phyloP scores from a whole-genome alignment of 1,139 yeast genomes.

The Suhomyces yuchorum region DNA sequence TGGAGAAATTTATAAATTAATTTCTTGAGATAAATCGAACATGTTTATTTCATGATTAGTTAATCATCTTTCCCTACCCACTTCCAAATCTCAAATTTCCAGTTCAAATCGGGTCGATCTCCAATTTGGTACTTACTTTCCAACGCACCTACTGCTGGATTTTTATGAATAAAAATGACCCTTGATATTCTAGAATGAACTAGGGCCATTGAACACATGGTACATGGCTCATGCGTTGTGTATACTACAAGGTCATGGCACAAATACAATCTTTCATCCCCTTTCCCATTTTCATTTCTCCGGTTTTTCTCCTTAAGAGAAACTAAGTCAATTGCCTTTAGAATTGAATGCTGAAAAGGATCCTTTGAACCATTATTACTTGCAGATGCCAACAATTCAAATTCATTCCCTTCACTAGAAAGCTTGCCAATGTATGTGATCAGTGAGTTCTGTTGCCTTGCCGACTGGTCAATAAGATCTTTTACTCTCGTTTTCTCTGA shows the following conservation, averaged over 20 bases:
- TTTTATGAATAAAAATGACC: constrained; percentile 57
- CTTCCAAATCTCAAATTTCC: constrained; percentile 78
- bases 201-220: constrained; percentile 96
- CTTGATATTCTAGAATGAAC: constrained; percentile 84
- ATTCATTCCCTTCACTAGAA: constrained; percentile 9
- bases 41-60: neutral
- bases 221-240: constrained; percentile 94
- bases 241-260: constrained; percentile 79
- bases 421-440: constrained; percentile 29
- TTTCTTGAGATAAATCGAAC: neutral
- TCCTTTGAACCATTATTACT: constrained; percentile 27
- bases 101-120: constrained; percentile 67
- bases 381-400: constrained; percentile 25
- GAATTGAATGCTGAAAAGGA: constrained; percentile 72
- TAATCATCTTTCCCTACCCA: constrained; percentile 45
- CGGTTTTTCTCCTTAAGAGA: constrained; percentile 51
- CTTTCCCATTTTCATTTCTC: constrained; percentile 20
- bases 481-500: constrained; percentile 44
- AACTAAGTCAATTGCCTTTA: constrained; percentile 65
- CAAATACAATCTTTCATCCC: constrained; percentile 47
- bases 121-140: constrained; percentile 77
- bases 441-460: neutral
- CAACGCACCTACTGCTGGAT: constrained; percentile 46
- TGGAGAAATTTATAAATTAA: constrained; percentile 1
- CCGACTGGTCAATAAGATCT: constrained; percentile 24